Conservation (phyloP, 179 eudicot species). For the Actinidia polygama region DNA sequence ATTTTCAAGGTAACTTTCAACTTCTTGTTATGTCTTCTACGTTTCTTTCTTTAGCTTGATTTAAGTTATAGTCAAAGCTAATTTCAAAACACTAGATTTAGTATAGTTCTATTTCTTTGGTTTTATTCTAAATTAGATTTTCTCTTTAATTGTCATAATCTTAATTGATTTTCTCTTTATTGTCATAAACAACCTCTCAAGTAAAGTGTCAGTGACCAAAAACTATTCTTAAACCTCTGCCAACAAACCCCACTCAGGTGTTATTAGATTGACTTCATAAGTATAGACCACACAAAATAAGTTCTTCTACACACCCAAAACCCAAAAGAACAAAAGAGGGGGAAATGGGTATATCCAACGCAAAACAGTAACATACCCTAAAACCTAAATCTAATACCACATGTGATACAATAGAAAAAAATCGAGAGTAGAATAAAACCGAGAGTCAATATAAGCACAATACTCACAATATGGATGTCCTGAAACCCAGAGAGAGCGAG, state of each 20-base stretch:
- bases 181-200: too few relatives aligned
- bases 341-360: not conserved
- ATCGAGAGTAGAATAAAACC: not conserved
- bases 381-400: not conserved
- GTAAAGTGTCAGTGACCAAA: too few relatives aligned
- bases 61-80: too few relatives aligned
- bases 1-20: too few relatives aligned
- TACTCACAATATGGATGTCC: slow-evolving; percentile 84
- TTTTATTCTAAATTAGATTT: too few relatives aligned
- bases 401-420: not conserved
- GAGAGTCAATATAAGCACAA: not conserved
- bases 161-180: too few relatives aligned
- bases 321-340: not conserved
- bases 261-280: not conserved
- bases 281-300: too few relatives aligned
- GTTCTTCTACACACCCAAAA: not conserved
- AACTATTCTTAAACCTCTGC: not conserved
- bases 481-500: slow-evolving; percentile 91
- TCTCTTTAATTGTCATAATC: too few relatives aligned
- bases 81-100: too few relatives aligned
- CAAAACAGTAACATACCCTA: slow-evolving; percentile 14
- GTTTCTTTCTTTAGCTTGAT: too few relatives aligned
- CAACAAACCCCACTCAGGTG: not conserved
- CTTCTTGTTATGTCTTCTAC: too few relatives aligned
- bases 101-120: too few relatives aligned